Evolutionary conservation across 1,284 basidiomycete species (phyloP), one percentile per base, ranked within the genome.

Genomic region (Vanrija humicola): DNA sequence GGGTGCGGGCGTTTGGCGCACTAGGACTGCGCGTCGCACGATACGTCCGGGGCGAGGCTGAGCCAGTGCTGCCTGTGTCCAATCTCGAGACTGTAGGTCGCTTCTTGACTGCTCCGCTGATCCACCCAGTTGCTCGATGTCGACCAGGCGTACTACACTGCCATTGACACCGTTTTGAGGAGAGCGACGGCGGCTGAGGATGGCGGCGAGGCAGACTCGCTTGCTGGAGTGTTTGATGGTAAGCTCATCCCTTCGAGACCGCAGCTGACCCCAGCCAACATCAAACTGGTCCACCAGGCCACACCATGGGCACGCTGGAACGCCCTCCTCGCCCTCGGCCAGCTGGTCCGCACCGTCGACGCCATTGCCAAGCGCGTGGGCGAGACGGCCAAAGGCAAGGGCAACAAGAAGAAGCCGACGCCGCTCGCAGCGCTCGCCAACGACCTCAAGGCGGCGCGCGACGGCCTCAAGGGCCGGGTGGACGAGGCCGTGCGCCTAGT

Each of bases 341-440:
- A 53, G 38, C 46, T 56, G 0, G 48, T 43, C 4, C 54, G 54
- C 28, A 48, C 62, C 6, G 25, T 54, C 10, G 62, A 62, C 29
- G 38, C 60, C 9, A 46, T 63, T 3, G 12, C 40, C 19, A 45
- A 48, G 29, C 52, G 58, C n/a, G 25, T 58, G 14, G 43, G 47
- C 7, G 56, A 61, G 29, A 23, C 48, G 14, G 46, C 56, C 6
- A 62, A 61, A 34, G 42, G 46, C 9, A 66, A 66, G 46, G 64
- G 64, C 16, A 66, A 66, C 16, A 66, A 66, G 48, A 68, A 66
- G 53, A 61, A 62, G 34, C 48, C 58, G 3, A 39, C 59, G 8
- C 43, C 44, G 2, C 43, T 63, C 1, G 40, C 48, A 3, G 46
- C 53, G 7, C 45, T 63, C 21, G 38, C 52, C 2, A 40, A 21